phyloP scores from a whole-genome alignment of 768 basidiomycete species.

The Phlegmacium glaucopus region DNA sequence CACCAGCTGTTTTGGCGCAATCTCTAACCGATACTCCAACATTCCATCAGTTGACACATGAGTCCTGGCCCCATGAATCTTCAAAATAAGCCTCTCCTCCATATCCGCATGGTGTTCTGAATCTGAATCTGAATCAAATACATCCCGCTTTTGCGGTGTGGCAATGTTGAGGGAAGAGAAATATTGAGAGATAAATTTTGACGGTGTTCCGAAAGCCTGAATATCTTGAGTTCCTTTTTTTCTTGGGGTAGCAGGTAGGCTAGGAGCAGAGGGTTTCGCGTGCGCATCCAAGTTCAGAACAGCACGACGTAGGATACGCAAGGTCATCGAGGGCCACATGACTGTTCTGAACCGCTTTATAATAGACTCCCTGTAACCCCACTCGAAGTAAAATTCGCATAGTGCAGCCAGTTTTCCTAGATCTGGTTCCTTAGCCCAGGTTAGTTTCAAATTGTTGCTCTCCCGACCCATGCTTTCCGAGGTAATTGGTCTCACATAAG shows the following conservation, averaged over 20 bases:
- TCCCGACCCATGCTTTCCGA: slow-evolving; percentile 54
- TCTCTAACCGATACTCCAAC: slow-evolving; percentile 78
- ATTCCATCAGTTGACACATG: slow-evolving; percentile 71
- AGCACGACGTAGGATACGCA: slow-evolving; percentile 67
- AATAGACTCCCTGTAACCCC: slow-evolving; percentile 83
- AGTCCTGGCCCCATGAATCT: slow-evolving; percentile 60
- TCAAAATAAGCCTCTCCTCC: slow-evolving; percentile 49
- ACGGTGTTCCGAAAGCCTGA: slow-evolving; percentile 40
- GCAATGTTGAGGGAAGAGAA: slow-evolving; percentile 45
- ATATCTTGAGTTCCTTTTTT: slow-evolving; percentile 22
- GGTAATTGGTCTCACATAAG: slow-evolving; percentile 77
- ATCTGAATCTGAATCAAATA: slow-evolving; percentile 24
- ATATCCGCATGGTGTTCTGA: slow-evolving; percentile 33
- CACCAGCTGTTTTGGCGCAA: slow-evolving; percentile 66
- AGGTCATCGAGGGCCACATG: slow-evolving; percentile 73
- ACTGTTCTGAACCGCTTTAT: slow-evolving; percentile 81
- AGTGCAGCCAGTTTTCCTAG: slow-evolving; percentile 67
- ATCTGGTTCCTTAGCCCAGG: slow-evolving; percentile 60
- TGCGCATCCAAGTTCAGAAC: slow-evolving; percentile 46
- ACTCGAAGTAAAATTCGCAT: slow-evolving; percentile 90
- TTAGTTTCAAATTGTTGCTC: slow-evolving; percentile 32
- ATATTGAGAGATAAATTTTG: slow-evolving; percentile 53
- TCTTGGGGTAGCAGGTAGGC: slow-evolving; percentile 36
- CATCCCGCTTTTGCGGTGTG: slow-evolving; percentile 16
- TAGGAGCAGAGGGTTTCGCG: background rate